phyloP scores from a whole-genome alignment of 352 stramenopile species.

The Phytopythium sindhum region DNA sequence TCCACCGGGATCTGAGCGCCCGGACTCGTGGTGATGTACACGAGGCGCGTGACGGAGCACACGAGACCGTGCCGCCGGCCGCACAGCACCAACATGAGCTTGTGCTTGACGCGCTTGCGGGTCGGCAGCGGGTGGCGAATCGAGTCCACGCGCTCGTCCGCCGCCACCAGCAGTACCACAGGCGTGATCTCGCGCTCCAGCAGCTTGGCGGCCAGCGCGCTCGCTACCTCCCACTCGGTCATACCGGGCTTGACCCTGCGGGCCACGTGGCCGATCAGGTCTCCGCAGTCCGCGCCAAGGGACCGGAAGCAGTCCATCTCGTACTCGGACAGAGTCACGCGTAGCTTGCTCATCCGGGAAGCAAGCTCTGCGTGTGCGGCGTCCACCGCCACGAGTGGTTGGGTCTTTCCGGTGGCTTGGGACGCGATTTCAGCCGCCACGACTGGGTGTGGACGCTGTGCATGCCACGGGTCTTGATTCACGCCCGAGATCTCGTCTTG shows the following conservation, averaged over 20 bases:
- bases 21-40: conserved; percentile 52
- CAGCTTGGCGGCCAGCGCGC: conserved; percentile 32
- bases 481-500: conserved; percentile 31
- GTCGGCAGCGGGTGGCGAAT: conserved; percentile 71
- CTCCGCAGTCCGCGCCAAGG: conserved; percentile 54
- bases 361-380: conserved; percentile 22
- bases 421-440: conserved; percentile 32
- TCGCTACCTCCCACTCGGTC: conserved; percentile 57
- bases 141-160: conserved; percentile 59
- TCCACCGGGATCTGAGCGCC: conserved; percentile 29
- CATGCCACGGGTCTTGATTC: conserved; percentile 56
- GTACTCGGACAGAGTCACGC: conserved; percentile 43
- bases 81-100: conserved; percentile 76
- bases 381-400: conserved; percentile 36
- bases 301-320: conserved; percentile 53
- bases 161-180: conserved; percentile 54
- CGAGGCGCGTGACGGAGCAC: conserved; percentile 55
- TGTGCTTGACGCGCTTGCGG: conserved; percentile 64
- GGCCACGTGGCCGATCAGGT: conserved; percentile 56
- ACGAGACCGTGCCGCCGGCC: conserved; percentile 62
- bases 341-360: conserved; percentile 28
- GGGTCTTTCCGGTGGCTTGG: conserved; percentile 13
- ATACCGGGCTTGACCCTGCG: conserved; percentile 35
- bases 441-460: conserved; percentile 20
- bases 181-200: conserved; percentile 48